Conservation (phyloP, 345 rosid genomes). For the Populus deltoides region DNA sequence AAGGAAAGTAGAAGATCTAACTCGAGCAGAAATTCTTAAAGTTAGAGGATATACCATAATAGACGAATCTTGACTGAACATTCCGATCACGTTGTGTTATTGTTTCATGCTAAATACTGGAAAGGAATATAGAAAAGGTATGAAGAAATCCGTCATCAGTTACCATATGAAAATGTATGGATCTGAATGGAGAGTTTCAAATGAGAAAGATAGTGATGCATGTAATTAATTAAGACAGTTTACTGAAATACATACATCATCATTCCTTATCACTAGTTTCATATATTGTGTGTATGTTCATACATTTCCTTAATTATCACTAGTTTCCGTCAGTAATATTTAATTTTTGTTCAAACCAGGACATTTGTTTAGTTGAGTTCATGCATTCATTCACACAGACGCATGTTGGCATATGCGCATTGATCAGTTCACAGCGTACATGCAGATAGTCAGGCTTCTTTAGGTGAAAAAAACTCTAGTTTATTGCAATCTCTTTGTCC, state of each 20-base stretch:
- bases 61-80: neutral
- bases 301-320: neutral
- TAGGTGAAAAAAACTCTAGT: neutral
- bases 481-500: neutral
- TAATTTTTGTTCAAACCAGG: too few relatives aligned
- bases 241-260: neutral
- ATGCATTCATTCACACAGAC: too few relatives aligned
- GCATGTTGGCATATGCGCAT: neutral
- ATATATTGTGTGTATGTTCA: neutral
- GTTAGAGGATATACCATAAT: neutral
- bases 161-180: neutral
- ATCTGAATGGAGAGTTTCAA: neutral
- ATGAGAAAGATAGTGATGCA: too few relatives aligned
- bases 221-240: neutral
- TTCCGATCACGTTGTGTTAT: neutral
- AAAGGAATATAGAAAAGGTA: neutral
- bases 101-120: neutral
- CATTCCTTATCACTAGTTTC: neutral
- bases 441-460: neutral
- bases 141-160: neutral
- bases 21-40: constrained; percentile 16
- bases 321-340: neutral
- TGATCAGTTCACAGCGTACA: neutral
- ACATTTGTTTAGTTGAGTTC: too few relatives aligned
- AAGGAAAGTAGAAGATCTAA: constrained; percentile 20